Percentiles rank a stretch among this genome's conserved stretches.
These are phyloP conservation scores for Cladorrhinum sp. DNA, from an alignment of 2,329 filamentous ascomycete species.

Conservation along the genomic window DNA sequence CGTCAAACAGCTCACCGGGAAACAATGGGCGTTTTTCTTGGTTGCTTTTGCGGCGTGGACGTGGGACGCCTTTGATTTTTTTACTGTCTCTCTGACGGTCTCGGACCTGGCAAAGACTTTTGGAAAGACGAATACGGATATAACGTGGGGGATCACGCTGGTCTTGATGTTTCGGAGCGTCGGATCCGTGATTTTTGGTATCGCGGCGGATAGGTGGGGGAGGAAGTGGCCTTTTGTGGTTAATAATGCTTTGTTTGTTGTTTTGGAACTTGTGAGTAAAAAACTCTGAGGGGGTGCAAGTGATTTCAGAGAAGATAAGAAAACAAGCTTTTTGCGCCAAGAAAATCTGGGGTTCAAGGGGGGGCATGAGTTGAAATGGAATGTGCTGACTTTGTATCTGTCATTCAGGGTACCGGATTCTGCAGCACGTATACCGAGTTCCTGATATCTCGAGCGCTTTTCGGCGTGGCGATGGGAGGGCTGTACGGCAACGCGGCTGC, in stretches of 20 bases:
- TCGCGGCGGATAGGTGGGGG: slow-evolving; percentile 55
- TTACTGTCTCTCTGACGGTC: slow-evolving; percentile 60
- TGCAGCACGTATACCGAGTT: slow-evolving; percentile 67
- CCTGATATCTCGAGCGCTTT: slow-evolving; percentile 69
- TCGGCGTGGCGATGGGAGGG: slow-evolving; percentile 80
- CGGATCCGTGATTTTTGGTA: slow-evolving; percentile 53
- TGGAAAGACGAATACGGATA: slow-evolving; percentile 43
- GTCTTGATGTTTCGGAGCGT: slow-evolving; percentile 60
- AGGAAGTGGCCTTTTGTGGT: slow-evolving; percentile 71
- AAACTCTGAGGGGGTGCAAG: background rate
- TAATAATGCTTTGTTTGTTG: slow-evolving; percentile 70
- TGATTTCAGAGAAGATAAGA: too few relatives aligned
- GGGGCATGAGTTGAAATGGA: too few relatives aligned
- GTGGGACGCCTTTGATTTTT: slow-evolving; percentile 66
- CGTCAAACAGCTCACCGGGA: slow-evolving; percentile 45
- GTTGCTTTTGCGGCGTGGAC: slow-evolving; percentile 58
- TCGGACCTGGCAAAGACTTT: slow-evolving; percentile 53
- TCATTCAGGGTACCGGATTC: slow-evolving; percentile 60
- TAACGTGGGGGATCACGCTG: slow-evolving; percentile 57
- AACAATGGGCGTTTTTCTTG: slow-evolving; percentile 55
- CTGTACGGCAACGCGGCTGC: slow-evolving; percentile 75
- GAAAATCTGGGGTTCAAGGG: background rate
- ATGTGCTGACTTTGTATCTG: background rate
- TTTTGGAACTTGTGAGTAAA: slow-evolving; percentile 56
- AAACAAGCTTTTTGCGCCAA: background rate